Evolutionary conservation across 768 basidiomycete species (phyloP), one percentile per base, ranked within the genome.

Genomic region (Pluteus cervinus): DNA sequence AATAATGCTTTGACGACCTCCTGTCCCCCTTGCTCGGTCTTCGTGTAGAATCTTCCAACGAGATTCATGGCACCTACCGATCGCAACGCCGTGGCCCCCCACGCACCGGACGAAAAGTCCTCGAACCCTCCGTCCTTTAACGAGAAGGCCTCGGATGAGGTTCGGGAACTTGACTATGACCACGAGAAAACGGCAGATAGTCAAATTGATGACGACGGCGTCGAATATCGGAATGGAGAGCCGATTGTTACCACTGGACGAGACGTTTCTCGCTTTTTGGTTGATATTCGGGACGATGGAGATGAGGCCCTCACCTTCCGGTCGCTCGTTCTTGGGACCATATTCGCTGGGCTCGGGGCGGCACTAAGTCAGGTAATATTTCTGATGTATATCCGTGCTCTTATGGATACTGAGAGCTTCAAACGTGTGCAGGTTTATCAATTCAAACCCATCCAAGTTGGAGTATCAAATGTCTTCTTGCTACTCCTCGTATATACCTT

Each of bases 381-480:
- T 4, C n/a, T 29, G 10, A 25, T 4, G 36, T 26, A 25, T 14
- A 18, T 9, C 8, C n/a, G 31, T 33, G 11, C 14, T 37, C 9
- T 15, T 28, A 14, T 9, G 26, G 9, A 9, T 14, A 28, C 14
- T 28, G 26, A 28, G 37, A 39, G 39, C 32, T 21, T 32, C 30
- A 9, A 18, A 34, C 36, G 31, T n/a, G n/a, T n/a, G 11, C 31
- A 79, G 76, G 75, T 80, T 23, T 79, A 77, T 48, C 37, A 65
- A 4, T 79, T 77, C 56, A 80, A 81, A 50, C 79, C 79, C 0
- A 53, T 76, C 3, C 62, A 70, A 42, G 62, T 69, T 44, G 33
- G 53, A 0, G 72, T 79, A 11, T 75, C 73, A 2, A 65, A 71
- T 0, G 73, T 79, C 8, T 81, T 80, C 57, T 51, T 79, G 12